Base-by-base conservation (phyloP, 768 basidiomycete species). In the Lyophyllum decastes region DNA sequence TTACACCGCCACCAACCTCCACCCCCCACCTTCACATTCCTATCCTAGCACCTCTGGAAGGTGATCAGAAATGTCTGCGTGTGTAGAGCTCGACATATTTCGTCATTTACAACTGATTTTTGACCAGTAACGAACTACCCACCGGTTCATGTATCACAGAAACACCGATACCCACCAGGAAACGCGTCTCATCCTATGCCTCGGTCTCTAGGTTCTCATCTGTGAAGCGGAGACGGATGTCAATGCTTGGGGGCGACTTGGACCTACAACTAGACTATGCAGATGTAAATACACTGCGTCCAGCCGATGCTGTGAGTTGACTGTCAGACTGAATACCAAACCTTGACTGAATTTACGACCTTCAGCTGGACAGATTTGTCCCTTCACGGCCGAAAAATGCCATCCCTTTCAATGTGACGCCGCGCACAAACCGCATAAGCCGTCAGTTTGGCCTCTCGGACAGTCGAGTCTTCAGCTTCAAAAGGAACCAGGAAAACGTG, bases 351-450 rank as follows among this genome's bases (percentile, higher is more conserved):
- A 19, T 22, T 35, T 22, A 25, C 19, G n/a, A 48, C 33, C 17
- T 41, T 41, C 48, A 88, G 86, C 76, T 81, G 40, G 86, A 88
- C 61, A 78, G 87, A 45, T 89, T 88, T 66, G 78, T 88, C 35
- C 72, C 87, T 1, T 71, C 74, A 5, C 79, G 83, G 16, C 81
- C 83, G 6, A 79, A 82, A 44, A 69, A 69, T 7, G 68, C 76
- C 10, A 64, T 86, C 8, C 86, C 87, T 3, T 78, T 89, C 46
- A 80, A 84, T 54, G 78, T 74, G 34, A 88, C 86, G 1, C 87
- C 87, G 12, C 82, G 87, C 17, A 86, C 87, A n/a, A 82, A 79
- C 53, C 81, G 87, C 21, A 85, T 88, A 45, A 83, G 85, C 62
- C 81, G 82, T 61, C 73, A 82, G 24, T 85, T 88, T 44, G 87